These are phyloP conservation scores for Pseudogymnoascus sp. DNA, from an alignment of 2,329 filamentous ascomycete genomes.

Conservation along the genomic window DNA sequence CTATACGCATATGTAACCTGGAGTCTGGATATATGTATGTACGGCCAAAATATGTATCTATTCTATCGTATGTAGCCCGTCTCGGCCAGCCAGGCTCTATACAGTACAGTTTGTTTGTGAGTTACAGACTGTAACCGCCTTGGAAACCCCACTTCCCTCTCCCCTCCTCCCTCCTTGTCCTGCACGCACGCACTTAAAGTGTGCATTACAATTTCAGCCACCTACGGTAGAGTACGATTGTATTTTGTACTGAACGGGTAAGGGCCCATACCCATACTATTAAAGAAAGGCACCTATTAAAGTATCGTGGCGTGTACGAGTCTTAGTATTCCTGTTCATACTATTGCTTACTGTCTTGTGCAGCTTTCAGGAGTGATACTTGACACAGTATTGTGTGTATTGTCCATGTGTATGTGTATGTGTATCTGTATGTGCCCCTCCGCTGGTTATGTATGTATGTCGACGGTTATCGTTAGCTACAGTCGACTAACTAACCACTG, in stretches of 20 bases:
- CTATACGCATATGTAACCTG: background rate
- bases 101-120: too few relatives aligned
- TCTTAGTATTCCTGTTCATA: background rate
- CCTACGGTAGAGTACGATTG: background rate
- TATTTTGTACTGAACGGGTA: background rate
- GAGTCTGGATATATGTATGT: too few relatives aligned
- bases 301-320: background rate
- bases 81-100: too few relatives aligned
- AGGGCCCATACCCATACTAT: background rate
- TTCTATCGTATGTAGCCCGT: too few relatives aligned
- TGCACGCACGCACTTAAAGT: background rate
- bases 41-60: too few relatives aligned
- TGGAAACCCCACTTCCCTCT: background rate
- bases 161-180: background rate
- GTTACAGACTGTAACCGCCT: background rate
- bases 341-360: background rate
- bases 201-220: background rate
- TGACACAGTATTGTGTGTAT: background rate
- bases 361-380: background rate
- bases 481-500: too few relatives aligned
- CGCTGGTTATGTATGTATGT: background rate
- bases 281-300: background rate
- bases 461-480: background rate
- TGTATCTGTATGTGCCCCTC: background rate
- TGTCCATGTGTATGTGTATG: background rate